phyloP scores from a whole-genome alignment of 1,284 basidiomycete genomes.

The Rhodotorula sp. region DNA sequence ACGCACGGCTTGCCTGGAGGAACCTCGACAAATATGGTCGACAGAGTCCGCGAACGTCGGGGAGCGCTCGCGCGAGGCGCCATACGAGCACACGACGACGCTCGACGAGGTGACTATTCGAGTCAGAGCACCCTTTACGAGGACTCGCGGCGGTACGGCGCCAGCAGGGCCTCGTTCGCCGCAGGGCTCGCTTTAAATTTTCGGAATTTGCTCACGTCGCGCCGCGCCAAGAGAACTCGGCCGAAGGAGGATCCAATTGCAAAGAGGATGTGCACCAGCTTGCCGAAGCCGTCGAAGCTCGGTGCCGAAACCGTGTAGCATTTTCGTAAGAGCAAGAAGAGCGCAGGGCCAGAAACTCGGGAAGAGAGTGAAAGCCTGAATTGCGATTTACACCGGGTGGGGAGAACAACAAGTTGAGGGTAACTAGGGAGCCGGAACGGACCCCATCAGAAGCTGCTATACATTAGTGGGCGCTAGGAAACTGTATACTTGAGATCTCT shows the following conservation, averaged over 20 bases:
- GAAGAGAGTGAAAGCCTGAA: too few relatives aligned
- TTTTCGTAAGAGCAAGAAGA: too few relatives aligned
- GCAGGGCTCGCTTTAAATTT: too few relatives aligned
- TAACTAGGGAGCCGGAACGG: too few relatives aligned
- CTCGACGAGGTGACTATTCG: neutral
- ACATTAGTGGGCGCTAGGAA: too few relatives aligned
- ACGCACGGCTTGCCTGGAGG: neutral
- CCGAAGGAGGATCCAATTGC: neutral
- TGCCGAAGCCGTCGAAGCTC: neutral
- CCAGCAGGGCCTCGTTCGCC: neutral
- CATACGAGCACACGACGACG: neutral
- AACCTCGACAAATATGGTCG: neutral
- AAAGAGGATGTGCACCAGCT: neutral
- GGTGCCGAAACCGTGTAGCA: too few relatives aligned
- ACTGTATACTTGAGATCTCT: too few relatives aligned
- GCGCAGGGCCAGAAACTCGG: too few relatives aligned
- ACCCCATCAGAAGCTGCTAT: too few relatives aligned
- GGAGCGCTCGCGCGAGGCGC: neutral
- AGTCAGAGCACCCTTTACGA: too few relatives aligned
- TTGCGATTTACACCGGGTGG: too few relatives aligned
- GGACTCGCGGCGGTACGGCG: neutral
- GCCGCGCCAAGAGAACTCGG: neutral
- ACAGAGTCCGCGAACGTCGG: slow-evolving; percentile 9
- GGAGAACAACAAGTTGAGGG: too few relatives aligned
- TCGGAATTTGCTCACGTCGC: neutral